These are phyloP conservation scores for Hirschfeldia incana DNA, from an alignment of 345 rosid species.

Conservation along the genomic window DNA sequence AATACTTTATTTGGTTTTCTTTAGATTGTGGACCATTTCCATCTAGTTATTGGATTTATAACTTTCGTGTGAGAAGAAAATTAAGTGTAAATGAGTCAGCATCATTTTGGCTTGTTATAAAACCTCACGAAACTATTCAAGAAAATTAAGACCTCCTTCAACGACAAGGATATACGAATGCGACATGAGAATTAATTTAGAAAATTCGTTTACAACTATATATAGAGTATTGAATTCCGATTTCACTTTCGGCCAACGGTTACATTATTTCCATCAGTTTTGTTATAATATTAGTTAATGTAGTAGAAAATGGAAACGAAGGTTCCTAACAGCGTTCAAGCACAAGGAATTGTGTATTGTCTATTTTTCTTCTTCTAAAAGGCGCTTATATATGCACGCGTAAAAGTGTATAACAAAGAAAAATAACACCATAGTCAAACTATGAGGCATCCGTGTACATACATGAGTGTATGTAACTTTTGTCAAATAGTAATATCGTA, in stretches of 20 bases:
- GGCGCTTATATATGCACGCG: not conserved
- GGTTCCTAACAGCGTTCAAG: not conserved
- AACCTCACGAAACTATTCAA: constrained; percentile 17
- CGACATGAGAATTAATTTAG: constrained; percentile 16
- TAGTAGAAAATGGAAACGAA: constrained; percentile 9
- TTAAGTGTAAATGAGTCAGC: constrained; percentile 37
- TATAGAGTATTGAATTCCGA: not conserved
- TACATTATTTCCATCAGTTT: not conserved
- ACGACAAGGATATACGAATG: constrained; percentile 25
- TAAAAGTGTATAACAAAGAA: not conserved
- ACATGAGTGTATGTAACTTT: not conserved
- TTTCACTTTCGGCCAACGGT: constrained; percentile 24
- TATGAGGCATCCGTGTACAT: constrained; percentile 17
- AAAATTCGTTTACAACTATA: constrained; percentile 9
- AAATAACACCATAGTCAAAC: constrained; percentile 9
- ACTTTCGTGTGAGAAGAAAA: constrained; percentile 8
- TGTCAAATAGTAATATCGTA: not conserved
- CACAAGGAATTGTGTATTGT: not conserved
- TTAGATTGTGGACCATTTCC: constrained; percentile 33
- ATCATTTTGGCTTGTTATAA: constrained; percentile 22
- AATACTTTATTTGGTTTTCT: constrained; percentile 10
- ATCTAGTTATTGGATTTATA: constrained; percentile 22
- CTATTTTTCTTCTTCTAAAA: not conserved
- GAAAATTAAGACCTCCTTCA: constrained; percentile 20
- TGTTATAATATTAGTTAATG: not conserved